Base-by-base conservation (phyloP, 441 rosid species). In the Theobroma grandiflorum region DNA sequence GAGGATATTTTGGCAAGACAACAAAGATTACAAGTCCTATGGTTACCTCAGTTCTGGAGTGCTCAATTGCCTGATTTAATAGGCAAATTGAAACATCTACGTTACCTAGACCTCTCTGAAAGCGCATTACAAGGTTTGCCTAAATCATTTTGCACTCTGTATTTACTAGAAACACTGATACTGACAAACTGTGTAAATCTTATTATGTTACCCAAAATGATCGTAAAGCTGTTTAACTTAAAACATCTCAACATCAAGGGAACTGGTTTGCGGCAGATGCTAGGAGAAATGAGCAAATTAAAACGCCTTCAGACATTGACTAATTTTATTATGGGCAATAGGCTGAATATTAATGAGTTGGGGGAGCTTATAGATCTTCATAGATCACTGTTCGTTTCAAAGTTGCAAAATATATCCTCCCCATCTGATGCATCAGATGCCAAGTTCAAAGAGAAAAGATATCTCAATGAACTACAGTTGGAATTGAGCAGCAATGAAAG, bases 271-370 rank as follows among this genome's bases (percentile, higher is more conserved):
- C 40, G 22, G 71, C 50, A 81, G 61, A 86, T 88, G 89, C 91
- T 88, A 5, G 5, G 69, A 47, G 73, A 67, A 10, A 83, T 88
- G 77, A 78, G 79, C n/a, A 84, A 55, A 70, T 35, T 88, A 77
- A 80, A 22, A 33, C 78, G 78, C 61, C 88, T 88, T 8, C 83
- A 71, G 50, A 77, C 74, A 1, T 82, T 86, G 43, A 72, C 82
- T 43, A 82, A 85, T 66, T 85, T 86, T 66, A 22, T 83, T 66
- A 80, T 83, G 65, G 85, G 87, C 40, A 70, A 38, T 18, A 84
- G 84, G 2, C 82, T 84, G 11, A 66, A 84, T 38, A 81, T 88
- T 16, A 72, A 55, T 15, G 87, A 86, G 50, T 77, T 88, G 85
- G 82, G 76, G 45, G 18, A 75, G 42, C 85, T 88, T 31, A 18